Conservation (phyloP, 768 basidiomycete genomes). For the Leccinum barrowsii region DNA sequence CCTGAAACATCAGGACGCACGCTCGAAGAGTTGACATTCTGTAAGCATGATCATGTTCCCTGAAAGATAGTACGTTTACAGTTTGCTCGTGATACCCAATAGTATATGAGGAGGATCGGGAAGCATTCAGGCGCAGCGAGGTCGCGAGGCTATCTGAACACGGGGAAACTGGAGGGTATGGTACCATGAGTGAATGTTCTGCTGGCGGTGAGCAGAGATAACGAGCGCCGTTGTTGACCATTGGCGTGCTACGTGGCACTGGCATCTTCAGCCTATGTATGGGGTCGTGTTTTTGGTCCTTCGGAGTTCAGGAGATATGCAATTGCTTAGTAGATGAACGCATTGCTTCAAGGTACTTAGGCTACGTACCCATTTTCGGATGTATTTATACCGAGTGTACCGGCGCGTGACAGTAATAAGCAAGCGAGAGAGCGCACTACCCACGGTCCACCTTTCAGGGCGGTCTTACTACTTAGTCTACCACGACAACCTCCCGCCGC, state of each 20-base stretch:
- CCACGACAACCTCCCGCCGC: background rate
- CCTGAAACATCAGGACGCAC: slow-evolving; percentile 19
- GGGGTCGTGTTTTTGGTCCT: too few relatives aligned
- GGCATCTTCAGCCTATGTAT: too few relatives aligned
- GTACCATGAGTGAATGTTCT: background rate
- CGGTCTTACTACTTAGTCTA: background rate
- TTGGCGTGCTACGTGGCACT: background rate
- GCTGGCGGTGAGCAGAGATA: background rate
- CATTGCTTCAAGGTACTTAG: too few relatives aligned
- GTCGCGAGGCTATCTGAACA: background rate
- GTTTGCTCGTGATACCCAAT: too few relatives aligned
- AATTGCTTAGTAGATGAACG: too few relatives aligned
- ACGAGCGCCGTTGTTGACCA: background rate
- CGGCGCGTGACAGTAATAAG: too few relatives aligned
- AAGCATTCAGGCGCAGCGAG: background rate
- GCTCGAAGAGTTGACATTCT: slow-evolving; percentile 17
- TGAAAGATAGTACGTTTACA: background rate
- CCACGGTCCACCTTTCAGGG: background rate
- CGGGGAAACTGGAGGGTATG: background rate
- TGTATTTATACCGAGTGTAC: too few relatives aligned
- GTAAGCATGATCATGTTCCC: slow-evolving; percentile 4
- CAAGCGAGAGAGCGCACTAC: too few relatives aligned
- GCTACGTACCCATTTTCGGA: too few relatives aligned
- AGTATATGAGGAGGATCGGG: background rate
- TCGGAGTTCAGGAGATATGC: too few relatives aligned